phyloP scores from a whole-genome alignment of 805 yeast genomes.

The Ascoidea tarda region DNA sequence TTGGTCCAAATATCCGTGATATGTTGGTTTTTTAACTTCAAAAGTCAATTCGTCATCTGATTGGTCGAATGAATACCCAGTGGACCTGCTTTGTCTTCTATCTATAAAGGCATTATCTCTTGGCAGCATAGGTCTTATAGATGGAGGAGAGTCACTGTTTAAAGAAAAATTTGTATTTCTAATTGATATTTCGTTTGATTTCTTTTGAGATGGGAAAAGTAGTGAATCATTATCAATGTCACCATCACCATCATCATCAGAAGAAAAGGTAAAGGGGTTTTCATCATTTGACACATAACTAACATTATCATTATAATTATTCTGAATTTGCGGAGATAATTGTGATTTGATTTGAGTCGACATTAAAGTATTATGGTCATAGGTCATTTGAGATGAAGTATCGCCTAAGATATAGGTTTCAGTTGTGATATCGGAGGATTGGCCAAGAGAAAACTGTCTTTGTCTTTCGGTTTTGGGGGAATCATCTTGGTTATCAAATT shows the following conservation, averaged over 20 bases:
- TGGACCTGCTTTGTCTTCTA: background rate
- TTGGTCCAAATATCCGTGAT: background rate
- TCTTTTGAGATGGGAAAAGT: no score
- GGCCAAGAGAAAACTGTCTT: background rate
- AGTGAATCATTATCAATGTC: background rate
- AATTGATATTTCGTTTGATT: no score
- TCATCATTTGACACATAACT: background rate
- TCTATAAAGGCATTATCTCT: background rate
- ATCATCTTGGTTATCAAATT: background rate
- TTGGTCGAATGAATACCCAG: background rate
- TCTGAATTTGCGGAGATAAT: no score
- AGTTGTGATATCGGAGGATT: background rate
- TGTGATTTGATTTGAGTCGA: no score
- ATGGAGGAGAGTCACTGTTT: background rate
- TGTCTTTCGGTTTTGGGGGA: background rate
- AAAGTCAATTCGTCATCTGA: background rate
- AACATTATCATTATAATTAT: background rate
- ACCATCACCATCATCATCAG: background rate
- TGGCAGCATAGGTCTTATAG: no score
- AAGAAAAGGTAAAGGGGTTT: background rate
- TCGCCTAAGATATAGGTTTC: background rate
- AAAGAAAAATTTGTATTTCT: background rate
- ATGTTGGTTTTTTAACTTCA: no score
- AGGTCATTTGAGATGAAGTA: background rate
- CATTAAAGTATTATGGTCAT: background rate